Evolutionary conservation across 345 rosid species (phyloP), one percentile per base, ranked within the genome.

Genomic region (Salix suchowensis): DNA sequence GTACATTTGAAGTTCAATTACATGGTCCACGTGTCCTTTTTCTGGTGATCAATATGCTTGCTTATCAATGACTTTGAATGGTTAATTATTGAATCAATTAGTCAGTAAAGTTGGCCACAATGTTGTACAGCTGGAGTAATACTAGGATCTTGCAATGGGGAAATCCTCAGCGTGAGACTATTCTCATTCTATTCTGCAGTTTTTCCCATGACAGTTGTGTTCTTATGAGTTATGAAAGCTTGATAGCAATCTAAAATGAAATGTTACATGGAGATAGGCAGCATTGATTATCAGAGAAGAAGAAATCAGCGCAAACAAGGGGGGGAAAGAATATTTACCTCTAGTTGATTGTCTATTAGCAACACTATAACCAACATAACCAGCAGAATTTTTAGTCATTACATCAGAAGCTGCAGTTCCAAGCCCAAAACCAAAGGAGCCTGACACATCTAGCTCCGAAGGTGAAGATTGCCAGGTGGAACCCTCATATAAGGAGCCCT

Each of bases 291-390:
- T n/a, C 62, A 55, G 26, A 55, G 62, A 55, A 55, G 62, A 55
- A 55, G 28, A 55, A 55, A 55, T n/a, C 62, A 55, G 11, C 14
- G 9, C 1, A 55, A n/a, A n/a, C 5, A 55, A 2, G 62, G 62
- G 58, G 24, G 11, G 11, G 6, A 46, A 14, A 15, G 18, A 58
- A 58, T 23, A 58, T 26, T 73, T 84, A 86, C 96, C 93, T 86
- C 93, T 85, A 86, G 71, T 85, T 79, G 89, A 30, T 77, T 87
- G 93, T 85, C 91, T 88, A 84, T 80, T 83, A 66, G 84, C 67
- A 82, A 87, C 86, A 70, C 87, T 82, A 82, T 84, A 91, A 68
- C 85, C 91, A 85, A 80, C 85, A 55, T 84, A 87, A 77, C 83
- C 86, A 73, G 82, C 87, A 77, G 90, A 55, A 74, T 70, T 89